Base-by-base conservation (phyloP, 768 basidiomycete species). In the Heimioporus sp. region DNA sequence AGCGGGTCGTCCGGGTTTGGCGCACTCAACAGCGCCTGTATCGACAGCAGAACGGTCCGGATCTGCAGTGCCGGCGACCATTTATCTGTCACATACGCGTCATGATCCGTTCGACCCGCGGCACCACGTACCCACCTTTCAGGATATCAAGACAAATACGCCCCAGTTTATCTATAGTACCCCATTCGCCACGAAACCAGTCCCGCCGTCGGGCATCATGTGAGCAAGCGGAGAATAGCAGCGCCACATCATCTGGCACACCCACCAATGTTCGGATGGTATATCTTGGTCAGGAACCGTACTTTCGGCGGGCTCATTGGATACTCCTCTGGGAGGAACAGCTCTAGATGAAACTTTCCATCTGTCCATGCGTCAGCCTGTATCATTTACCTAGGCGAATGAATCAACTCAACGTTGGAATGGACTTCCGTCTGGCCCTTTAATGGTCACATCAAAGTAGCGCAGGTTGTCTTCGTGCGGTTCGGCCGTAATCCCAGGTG, bases 281-380 rank as follows among this genome's bases (percentile, higher is more conserved):
- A 95, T 77, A 98, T 96, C 86, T 94, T 95, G 51, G 95, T 97
- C 61, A 97, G 76, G 76, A 96, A 98, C 59, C 96, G 81, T 52
- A 99, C 97, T 74, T 99, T 99, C 20, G 97, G 97, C 0, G 97
- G 96, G 45, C 89, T 90, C 97, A 99, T 99, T 1, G 97, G 97
- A 73, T 99, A 99, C 71, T 98, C 97, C 72, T 98, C 97, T 5
- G 97, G 97, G 24, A 99, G 77, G 76, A 98, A 99, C 40, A 99
- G 78, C 72, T 99, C 97, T n/a, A 98, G 80, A 62, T 86, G 89
- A 76, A 98, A 98, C 17, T 90, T 77, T 19, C 96, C 97, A 61
- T 87, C 95, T 97, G 53, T 36, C 5, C 15, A 16, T n/a, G 10
- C 40, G 17, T 64, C 47, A 65, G 62, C 21, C 11, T 15, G 15